Conservation (phyloP, 2,329 filamentous ascomycete genomes). For the Drechslerella coelobrocha region DNA sequence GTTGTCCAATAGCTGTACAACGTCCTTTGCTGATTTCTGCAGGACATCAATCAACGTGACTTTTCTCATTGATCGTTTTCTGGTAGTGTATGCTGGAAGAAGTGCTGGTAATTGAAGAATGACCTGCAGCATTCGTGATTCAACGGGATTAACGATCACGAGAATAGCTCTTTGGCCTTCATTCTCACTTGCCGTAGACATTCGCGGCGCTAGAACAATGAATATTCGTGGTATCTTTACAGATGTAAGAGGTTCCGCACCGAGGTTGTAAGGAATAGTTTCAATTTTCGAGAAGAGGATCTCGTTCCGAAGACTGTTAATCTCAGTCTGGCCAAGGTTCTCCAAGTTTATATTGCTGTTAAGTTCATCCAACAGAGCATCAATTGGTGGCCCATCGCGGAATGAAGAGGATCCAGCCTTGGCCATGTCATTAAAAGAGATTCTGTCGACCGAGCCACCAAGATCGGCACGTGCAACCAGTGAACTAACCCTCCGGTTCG, state of each 20-base stretch:
- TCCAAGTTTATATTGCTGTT: constrained; percentile 64
- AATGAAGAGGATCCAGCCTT: constrained; percentile 75
- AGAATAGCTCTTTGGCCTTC: constrained; percentile 48
- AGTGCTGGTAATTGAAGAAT: constrained; percentile 43
- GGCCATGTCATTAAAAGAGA: constrained; percentile 77
- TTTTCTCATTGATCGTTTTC: constrained; percentile 48
- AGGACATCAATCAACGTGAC: constrained; percentile 47
- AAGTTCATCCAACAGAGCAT: constrained; percentile 73
- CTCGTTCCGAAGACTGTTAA: constrained; percentile 75
- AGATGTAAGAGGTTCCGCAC: constrained; percentile 55
- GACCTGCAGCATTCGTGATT: constrained; percentile 44
- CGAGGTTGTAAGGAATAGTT: constrained; percentile 67
- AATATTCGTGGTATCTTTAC: constrained; percentile 41
- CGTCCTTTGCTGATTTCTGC: constrained; percentile 52
- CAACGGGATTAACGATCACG: constrained; percentile 42
- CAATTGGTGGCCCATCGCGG: constrained; percentile 68
- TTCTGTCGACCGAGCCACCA: constrained; percentile 80
- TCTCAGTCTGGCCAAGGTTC: constrained; percentile 68
- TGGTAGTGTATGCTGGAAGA: constrained; percentile 61
- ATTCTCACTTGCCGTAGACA: constrained; percentile 42
- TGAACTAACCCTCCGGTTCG: constrained; percentile 85
- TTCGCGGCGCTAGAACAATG: constrained; percentile 35
- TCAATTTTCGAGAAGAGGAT: constrained; percentile 75
- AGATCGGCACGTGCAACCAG: constrained; percentile 85
- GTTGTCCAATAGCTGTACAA: constrained; percentile 54